Percentiles rank a stretch among this genome's conserved stretches.
These are phyloP conservation scores for Linnemannia hyalina DNA, from an alignment of 192 early-diverging fungal genomes.

Conservation along the genomic window DNA sequence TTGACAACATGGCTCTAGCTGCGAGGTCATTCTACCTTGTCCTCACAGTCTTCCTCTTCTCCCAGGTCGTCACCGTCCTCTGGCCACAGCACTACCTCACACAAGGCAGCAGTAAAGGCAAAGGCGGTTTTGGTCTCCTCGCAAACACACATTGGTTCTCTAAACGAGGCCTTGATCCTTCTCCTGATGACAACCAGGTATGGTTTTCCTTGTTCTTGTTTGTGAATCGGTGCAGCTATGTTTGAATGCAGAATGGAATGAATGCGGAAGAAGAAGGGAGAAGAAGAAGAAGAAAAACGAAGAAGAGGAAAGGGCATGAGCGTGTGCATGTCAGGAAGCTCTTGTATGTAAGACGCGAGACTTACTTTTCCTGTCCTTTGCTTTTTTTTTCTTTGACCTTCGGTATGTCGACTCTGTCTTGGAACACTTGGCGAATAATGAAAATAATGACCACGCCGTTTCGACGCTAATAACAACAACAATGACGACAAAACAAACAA, in stretches of 20 bases:
- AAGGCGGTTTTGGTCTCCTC: background rate
- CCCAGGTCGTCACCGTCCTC: conserved; percentile 25
- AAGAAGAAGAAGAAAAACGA: too few species aligned
- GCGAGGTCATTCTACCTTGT: conserved; percentile 45
- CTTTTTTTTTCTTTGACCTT: background rate
- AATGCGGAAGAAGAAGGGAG: too few species aligned
- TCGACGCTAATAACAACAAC: background rate
- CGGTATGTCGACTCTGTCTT: background rate
- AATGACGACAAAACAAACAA: background rate
- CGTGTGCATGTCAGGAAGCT: too few species aligned
- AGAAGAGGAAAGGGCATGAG: too few species aligned
- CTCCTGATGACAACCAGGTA: conserved; percentile 32
- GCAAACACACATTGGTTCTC: conserved; percentile 6
- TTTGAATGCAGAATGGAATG: background rate
- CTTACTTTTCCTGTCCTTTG: background rate
- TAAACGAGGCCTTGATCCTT: conserved; percentile 36
- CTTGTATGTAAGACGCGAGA: background rate
- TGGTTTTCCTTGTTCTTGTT: background rate
- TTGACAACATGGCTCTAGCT: conserved; percentile 30
- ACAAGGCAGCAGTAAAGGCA: background rate
- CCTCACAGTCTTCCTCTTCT: conserved; percentile 44
- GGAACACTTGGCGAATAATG: background rate
- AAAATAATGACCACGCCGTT: background rate
- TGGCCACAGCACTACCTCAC: conserved; percentile 37
- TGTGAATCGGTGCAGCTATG: too few species aligned